phyloP scores from a whole-genome alignment of 2,329 filamentous ascomycete genomes.

The Aspergillus novoparasiticus region DNA sequence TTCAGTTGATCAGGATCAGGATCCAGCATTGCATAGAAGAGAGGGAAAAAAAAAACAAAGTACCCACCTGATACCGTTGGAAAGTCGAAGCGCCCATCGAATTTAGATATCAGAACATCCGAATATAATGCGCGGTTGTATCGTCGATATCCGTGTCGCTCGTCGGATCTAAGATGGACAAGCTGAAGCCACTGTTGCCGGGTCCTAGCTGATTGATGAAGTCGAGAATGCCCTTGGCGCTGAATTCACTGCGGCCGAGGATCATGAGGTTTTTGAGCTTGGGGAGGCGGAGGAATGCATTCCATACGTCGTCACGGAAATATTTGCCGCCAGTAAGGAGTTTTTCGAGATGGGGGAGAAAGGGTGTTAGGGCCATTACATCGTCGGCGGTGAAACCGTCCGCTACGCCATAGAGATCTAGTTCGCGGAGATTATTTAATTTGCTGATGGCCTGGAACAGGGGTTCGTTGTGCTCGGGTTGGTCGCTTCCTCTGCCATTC shows the following conservation, averaged over 20 bases:
- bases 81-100: constrained; percentile 31
- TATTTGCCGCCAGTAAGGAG: constrained; percentile 36
- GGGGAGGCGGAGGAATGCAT: constrained; percentile 28
- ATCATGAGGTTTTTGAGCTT: constrained; percentile 33
- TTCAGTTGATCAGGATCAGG: neutral
- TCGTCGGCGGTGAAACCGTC: constrained; percentile 35
- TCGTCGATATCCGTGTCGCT: constrained; percentile 26
- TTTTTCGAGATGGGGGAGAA: constrained; percentile 33
- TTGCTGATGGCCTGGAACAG: constrained; percentile 34
- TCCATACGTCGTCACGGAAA: constrained; percentile 31
- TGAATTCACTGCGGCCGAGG: constrained; percentile 38
- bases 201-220: constrained; percentile 33
- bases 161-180: constrained; percentile 32
- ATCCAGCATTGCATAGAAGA: neutral
- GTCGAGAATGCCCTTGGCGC: constrained; percentile 31
- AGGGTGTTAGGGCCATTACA: constrained; percentile 29
- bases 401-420: constrained; percentile 38
- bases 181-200: constrained; percentile 31
- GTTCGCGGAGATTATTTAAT: constrained; percentile 32
- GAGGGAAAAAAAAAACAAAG: neutral
- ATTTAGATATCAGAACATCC: constrained; percentile 22
- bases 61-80: constrained; percentile 20
- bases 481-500: constrained; percentile 32
- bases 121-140: constrained; percentile 31
- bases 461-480: constrained; percentile 27